A percentile compares a stretch with the other conserved stretches of the same genome.
Evolutionary conservation across 768 basidiomycete species (phyloP).

Genomic region (Lentinula sp.): DNA sequence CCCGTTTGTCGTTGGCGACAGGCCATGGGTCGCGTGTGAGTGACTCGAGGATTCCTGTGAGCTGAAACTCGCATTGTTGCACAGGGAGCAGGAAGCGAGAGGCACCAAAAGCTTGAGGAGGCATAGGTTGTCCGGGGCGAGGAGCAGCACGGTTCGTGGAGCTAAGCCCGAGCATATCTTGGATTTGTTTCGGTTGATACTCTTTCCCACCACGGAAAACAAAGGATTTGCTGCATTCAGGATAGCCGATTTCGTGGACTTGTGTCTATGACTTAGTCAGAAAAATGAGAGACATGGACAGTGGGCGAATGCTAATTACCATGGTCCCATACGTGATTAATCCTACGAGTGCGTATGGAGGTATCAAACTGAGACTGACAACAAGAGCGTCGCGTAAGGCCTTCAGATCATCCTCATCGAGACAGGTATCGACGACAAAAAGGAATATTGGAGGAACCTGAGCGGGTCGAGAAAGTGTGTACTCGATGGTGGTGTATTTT

Average conservation of each 20-base stretch:
- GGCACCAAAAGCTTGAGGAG: slow-evolving; percentile 76
- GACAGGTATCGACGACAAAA: slow-evolving; percentile 95
- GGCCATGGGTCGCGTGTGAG: slow-evolving; percentile 94
- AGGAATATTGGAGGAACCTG: slow-evolving; percentile 95
- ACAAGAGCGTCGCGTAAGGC: slow-evolving; percentile 93
- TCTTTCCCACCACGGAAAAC: slow-evolving; percentile 99
- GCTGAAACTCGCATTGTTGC: slow-evolving; percentile 91
- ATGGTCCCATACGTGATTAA: slow-evolving; percentile 96
- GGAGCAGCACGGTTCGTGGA: slow-evolving; percentile 78
- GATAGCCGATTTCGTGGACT: slow-evolving; percentile 97
- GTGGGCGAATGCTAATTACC: slow-evolving; percentile 40
- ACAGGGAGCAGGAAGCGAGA: slow-evolving; percentile 90
- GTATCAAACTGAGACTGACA: slow-evolving; percentile 87
- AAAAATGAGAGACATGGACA: neutral
- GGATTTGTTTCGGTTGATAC: slow-evolving; percentile 92
- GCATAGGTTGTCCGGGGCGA: slow-evolving; percentile 79
- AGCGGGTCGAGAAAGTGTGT: slow-evolving; percentile 89
- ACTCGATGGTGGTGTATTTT: slow-evolving; percentile 99
- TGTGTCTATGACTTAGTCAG: slow-evolving; percentile 57
- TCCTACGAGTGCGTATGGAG: slow-evolving; percentile 92
- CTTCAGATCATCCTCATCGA: slow-evolving; percentile 94
- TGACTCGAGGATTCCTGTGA: slow-evolving; percentile 87
- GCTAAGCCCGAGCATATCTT: slow-evolving; percentile 93
- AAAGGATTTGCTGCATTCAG: slow-evolving; percentile 95
- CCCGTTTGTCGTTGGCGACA: slow-evolving; percentile 89